Evolutionary conservation across 2,329 filamentous ascomycete species (phyloP), one percentile per base, ranked within the genome.

Genomic region (Fusarium neocosmosporiellum): DNA sequence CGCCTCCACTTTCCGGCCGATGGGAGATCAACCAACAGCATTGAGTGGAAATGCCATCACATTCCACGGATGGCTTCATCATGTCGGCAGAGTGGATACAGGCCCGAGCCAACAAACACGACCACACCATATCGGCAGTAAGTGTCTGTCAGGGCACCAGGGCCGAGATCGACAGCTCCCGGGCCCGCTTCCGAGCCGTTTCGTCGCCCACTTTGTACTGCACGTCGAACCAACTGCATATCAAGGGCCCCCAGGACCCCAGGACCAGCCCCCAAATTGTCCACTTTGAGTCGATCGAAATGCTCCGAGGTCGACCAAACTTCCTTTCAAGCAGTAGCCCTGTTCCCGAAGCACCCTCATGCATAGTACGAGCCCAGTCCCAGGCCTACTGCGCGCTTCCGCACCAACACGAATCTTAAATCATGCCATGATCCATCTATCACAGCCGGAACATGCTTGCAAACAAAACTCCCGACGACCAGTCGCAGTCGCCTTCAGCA

Each of bases 161-260:
- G 63, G 16, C 67, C 63, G 53, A 65, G 71, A 72, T 77, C 68
- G 66, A 75, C 69, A 46, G 27, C 54, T 59, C 67, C 48, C 33
- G 54, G 69, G 65, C 66, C 70, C 67, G 67, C 59, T 43, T n/a
- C 64, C 46, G 55, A 61, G 59, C 65, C 57, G 70, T 73, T 70
- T 71, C 64, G 62, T 24, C 57, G 57, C 60, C 66, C 67, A 71
- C 63, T 46, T 54, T 60, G 58, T 66, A 60, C 63, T 66, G 65
- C 65, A 66, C 54, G 61, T 62, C 63, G 71, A 65, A 75, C 75
- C 76, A 78, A 78, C 76, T 66, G 76, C 76, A 78, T 78, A 75
- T 68, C 59, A 62, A 74, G 65, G 71, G 68, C 71, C 36, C 33
- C 55, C 46, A 53, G 37, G 53, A 36, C 33, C 27, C 34, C 33